Conservation (phyloP, 1,284 basidiomycete species). For the Apiotrichum sp. region DNA sequence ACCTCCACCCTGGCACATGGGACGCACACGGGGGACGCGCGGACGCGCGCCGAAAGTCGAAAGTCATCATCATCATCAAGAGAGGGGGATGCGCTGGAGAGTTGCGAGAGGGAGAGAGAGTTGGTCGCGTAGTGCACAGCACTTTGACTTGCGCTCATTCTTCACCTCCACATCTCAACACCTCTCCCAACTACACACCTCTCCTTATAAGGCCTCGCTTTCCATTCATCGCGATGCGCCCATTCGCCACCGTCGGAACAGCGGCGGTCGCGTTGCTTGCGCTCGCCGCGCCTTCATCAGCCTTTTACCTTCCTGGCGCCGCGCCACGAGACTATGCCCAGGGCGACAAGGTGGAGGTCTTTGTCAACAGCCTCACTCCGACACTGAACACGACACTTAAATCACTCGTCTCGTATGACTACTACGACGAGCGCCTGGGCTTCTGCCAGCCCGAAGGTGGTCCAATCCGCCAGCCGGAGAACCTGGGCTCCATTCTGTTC, state of each 20-base stretch:
- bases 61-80: no score
- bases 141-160: neutral
- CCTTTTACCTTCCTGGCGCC: slow-evolving; percentile 65
- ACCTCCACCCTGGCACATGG: no score
- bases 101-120: no score
- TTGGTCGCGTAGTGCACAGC: no score
- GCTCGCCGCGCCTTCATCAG: slow-evolving; percentile 37
- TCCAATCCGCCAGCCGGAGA: slow-evolving; percentile 73
- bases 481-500: slow-evolving; percentile 86
- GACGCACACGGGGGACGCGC: no score
- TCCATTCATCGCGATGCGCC: slow-evolving; percentile 2
- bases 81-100: no score
- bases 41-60: no score
- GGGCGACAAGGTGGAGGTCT: slow-evolving; percentile 68
- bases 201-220: neutral
- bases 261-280: slow-evolving; percentile 13
- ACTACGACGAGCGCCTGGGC: slow-evolving; percentile 55
- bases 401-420: slow-evolving; percentile 38
- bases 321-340: slow-evolving; percentile 69
- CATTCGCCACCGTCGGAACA: slow-evolving; percentile 8
- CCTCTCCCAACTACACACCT: neutral
- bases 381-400: slow-evolving; percentile 76
- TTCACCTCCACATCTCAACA: neutral
- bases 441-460: slow-evolving; percentile 80
- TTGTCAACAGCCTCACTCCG: slow-evolving; percentile 75